Evolutionary conservation across 1,284 basidiomycete species (phyloP), one percentile per base, ranked within the genome.

Genomic region (Flammula alnicola): DNA sequence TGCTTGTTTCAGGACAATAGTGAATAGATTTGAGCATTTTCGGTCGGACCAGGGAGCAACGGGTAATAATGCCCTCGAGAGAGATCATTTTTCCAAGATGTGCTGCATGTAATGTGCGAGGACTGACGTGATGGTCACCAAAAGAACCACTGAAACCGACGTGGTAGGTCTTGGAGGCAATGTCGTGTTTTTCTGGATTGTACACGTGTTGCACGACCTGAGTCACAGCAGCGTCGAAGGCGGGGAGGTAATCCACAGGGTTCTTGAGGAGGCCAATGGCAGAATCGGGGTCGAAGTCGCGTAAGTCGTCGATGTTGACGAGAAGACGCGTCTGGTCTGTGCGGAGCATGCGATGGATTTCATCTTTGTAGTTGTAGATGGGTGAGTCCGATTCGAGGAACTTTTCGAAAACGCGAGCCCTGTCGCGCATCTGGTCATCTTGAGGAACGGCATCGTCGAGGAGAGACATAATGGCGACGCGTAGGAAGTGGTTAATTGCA

Each of bases 91-190:
- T 95, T 46, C 95, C 93, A 23, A 99, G 83, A 69, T 98, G 89
- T 51, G 84, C 79, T 39, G 93, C 90, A 52, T 88, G 83, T 30
- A 99, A 81, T 8, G 94, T 96, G 7, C 97, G 81, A 33, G 97
- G 97, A 70, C 91, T 98, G 71, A 96, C 92, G 70, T 98, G 95
- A 68, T 99, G 93, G 71, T 98, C 95, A 39, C 97, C 97, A 69
- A 99, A 99, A n/a, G 93, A 96, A 47, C 97, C 97, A 57, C 91
- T 88, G 67, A 99, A 84, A n/a, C 96, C 97, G 51, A 98, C 80
- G 61, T 91, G 89, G 70, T 86, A 94, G 55, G 77, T 83, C 66
- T 90, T 95, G 53, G 81, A 83, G 30, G 83, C 76, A 52, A 94
- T 84, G 44, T 92, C 86, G 71, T 95, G 88, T 74, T 97, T 96